Base-by-base conservation (phyloP, 306 rosid species). In the Aeschynomene evenia region DNA sequence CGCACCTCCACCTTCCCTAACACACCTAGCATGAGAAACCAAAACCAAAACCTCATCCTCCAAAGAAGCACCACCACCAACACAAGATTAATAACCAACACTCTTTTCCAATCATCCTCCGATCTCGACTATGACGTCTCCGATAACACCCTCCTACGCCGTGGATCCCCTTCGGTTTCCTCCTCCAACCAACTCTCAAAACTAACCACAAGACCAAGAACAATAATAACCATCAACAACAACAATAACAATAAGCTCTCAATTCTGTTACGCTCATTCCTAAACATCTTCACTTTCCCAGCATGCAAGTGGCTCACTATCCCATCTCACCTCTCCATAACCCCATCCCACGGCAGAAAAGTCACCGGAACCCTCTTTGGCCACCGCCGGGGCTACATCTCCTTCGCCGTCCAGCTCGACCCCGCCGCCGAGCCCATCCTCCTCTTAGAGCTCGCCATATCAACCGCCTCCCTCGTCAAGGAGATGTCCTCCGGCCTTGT, bases 361-460 rank as follows among this genome's bases (percentile, higher is more conserved):
- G 88, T 93, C 80, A 93, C 96, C 62, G 98, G 98, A 2, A 86
- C 98, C 9, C 97, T 93, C 75, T 90, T 93, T 51, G 98, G 98
- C 5, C 71, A 83, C 81, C 97, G 98, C 52, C 91, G 92, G 0
- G 98, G 97, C 24, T 87, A 80, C 24, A 88, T 93, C 83, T 88
- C 86, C 81, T 93, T 93, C 67, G 86, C 97, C 36, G 86, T 93
- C 22, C 98, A 93, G 76, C 91, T 88, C 26, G 94, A 90, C 50
- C 91, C 96, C 0, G 75, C 80, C 1, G 78, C 90, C 1, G 91
- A 90, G 31, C 96, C 98, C 1, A 71, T 90, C 1, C 73, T 85
- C 34, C 63, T 93, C 1, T 85, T 93, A 6, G 94, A 90, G 15
- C 90, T 93, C 18, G 96, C 95, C 79, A 82, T 93, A 62, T 83